Evolutionary conservation across 192 early-diverging fungal species (phyloP), one percentile per base, ranked within the genome.

Genomic region (Backusella sp.): DNA sequence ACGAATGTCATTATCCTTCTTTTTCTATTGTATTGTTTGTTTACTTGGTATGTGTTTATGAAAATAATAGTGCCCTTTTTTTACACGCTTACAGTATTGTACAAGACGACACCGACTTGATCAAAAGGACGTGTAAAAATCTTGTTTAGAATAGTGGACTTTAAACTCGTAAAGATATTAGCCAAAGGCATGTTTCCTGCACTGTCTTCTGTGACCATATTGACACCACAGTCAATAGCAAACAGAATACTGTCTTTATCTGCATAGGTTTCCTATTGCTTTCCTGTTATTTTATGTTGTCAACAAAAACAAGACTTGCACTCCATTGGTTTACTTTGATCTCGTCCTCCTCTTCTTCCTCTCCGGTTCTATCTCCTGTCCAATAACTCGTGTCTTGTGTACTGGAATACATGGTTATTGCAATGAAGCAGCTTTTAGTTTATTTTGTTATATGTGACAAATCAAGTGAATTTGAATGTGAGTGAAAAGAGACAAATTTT

Each of bases 211-310:
- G 42, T 41, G 6, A 87, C 73, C 85, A 87, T 87, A 1, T 84
- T 32, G n/a, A 74, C 74, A 14, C 84, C 81, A 36, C 81, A 85
- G 69, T 88, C 86, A 36, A 88, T 86, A 6, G 85, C 84, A 71
- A 88, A 87, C 8, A 88, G 74, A 62, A 86, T 82, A 32, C 86
- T 83, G 49, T 88, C 88, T 2, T 85, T 76, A 68, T 78, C 85
- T 34, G 23, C 15, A 36, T 62, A 62, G 26, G 11, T 12, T 12
- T 28, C 26, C 56, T 62, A 62, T 26, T n/a, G 19, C 23, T 56
- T 56, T 28, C 21, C 2, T 53, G 19, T 19, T 21, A n/a, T 59
- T 59, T 44, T 19, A 44, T 59, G 53, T 59, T 59, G 53, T 59
- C 53, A 59, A 62, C 0, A 28, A 49, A n/a, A 32, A 32, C 32